These are phyloP conservation scores for Kodamaea ohmeri DNA, from an alignment of 1,139 yeast genomes.

Conservation along the genomic window DNA sequence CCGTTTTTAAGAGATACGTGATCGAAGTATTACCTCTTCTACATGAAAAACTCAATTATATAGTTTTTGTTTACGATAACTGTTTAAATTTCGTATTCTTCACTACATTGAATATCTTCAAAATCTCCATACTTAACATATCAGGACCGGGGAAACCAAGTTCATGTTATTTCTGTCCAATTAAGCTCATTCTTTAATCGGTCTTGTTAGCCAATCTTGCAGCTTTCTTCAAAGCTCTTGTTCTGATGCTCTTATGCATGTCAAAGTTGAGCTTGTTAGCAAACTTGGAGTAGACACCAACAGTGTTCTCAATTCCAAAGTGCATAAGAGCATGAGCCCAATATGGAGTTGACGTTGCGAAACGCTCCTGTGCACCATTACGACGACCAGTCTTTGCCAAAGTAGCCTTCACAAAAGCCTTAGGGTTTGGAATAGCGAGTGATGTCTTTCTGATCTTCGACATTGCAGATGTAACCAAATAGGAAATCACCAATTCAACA, in stretches of 20 bases:
- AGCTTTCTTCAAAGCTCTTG: constrained; percentile 79
- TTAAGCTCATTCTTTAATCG: constrained; percentile 9
- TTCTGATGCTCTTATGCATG: constrained; percentile 80
- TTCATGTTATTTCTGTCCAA: not conserved
- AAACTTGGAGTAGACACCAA: constrained; percentile 74
- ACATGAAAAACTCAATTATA: no score
- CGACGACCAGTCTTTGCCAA: constrained; percentile 74
- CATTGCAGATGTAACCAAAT: constrained; percentile 93
- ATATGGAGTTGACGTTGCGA: constrained; percentile 83
- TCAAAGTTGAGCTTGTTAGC: constrained; percentile 66
- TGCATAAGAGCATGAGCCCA: constrained; percentile 95
- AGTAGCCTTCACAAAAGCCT: constrained; percentile 68
- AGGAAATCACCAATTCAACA: constrained; percentile 84
- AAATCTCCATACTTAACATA: no score
- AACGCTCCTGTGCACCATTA: constrained; percentile 90
- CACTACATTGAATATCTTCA: no score
- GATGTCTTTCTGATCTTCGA: constrained; percentile 85
- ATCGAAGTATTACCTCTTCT: no score
- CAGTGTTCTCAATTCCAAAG: constrained; percentile 71
- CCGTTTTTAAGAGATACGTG: no score
- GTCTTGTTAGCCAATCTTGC: constrained; percentile 37
- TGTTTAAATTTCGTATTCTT: no score
- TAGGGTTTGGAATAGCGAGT: constrained; percentile 76
- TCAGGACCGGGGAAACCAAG: no score
- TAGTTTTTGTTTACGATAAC: no score